Conservation (phyloP, 345 rosid genomes). For the Zanthoxylum bungeanum region DNA sequence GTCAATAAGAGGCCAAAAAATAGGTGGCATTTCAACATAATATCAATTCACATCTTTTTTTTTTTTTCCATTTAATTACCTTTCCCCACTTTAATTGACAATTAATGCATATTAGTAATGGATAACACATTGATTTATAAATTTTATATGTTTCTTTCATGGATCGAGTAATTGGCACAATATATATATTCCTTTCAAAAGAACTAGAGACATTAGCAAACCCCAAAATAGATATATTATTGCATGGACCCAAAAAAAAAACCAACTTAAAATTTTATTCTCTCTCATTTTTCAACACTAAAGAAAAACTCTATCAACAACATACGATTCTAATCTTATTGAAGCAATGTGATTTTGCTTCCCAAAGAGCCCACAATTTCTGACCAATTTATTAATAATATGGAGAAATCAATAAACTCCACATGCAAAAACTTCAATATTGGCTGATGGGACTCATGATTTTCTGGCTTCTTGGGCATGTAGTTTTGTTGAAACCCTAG, state of each 20-base stretch:
- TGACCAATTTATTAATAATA: slow-evolving; percentile 7
- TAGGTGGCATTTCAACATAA: not conserved
- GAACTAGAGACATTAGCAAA: slow-evolving; percentile 30
- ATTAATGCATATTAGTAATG: not conserved
- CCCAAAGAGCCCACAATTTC: slow-evolving; percentile 13
- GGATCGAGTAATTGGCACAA: not conserved
- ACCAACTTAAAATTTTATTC: not conserved
- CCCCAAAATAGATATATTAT: slow-evolving; percentile 1
- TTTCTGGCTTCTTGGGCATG: slow-evolving; percentile 34
- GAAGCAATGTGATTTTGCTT: slow-evolving; percentile 6
- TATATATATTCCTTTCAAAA: slow-evolving; percentile 15
- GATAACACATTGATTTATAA: not conserved
- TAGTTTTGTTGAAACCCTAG: slow-evolving; percentile 37
- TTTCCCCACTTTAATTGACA: too few relatives aligned
- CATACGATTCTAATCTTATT: slow-evolving; percentile 25
- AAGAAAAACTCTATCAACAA: slow-evolving; percentile 12
- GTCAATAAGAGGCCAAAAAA: not conserved
- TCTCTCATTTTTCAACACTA: not conserved
- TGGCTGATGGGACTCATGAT: slow-evolving; percentile 4
- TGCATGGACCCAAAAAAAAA: slow-evolving; percentile 4
- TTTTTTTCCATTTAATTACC: not conserved
- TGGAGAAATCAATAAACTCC: not conserved
- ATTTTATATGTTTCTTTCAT: not conserved
- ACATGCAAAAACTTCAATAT: slow-evolving; percentile 18
- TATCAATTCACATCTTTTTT: not conserved